These are phyloP conservation scores for Dryas integrifolia DNA, from an alignment of 331 rosid genomes.

Conservation along the genomic window DNA sequence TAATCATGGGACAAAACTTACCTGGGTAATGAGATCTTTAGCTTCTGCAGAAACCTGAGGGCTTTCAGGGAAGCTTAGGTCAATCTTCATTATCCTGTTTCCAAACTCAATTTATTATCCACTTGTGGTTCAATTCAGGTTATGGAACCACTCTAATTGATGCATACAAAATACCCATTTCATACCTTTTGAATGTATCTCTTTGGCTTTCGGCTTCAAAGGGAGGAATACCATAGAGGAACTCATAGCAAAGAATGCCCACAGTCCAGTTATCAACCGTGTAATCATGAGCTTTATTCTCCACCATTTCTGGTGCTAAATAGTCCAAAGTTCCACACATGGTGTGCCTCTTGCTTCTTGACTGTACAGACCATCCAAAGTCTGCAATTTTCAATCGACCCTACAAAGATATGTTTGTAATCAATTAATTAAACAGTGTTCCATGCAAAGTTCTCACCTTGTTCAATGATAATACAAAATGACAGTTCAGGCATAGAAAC, in stretches of 20 bases:
- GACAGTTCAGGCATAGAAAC: background rate
- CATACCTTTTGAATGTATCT: slow-evolving; percentile 75
- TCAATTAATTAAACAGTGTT: background rate
- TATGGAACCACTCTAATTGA: background rate
- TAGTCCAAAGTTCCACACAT: slow-evolving; percentile 97
- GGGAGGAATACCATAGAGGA: slow-evolving; percentile 83
- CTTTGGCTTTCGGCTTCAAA: slow-evolving; percentile 87
- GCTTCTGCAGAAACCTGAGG: slow-evolving; percentile 69
- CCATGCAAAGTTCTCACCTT: background rate
- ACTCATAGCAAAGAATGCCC: slow-evolving; percentile 84
- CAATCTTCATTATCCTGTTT: slow-evolving; percentile 65
- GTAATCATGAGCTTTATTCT: slow-evolving; percentile 73
- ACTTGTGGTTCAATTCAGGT: background rate
- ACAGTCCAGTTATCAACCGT: slow-evolving; percentile 91
- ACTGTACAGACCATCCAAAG: slow-evolving; percentile 96
- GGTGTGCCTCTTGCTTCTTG: slow-evolving; percentile 67
- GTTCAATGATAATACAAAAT: background rate
- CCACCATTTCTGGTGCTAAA: slow-evolving; percentile 92
- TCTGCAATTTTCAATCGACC: slow-evolving; percentile 92
- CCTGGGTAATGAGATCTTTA: slow-evolving; percentile 61
- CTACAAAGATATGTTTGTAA: slow-evolving; percentile 22
- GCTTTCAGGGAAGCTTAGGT: slow-evolving; percentile 57
- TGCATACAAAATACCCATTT: background rate
- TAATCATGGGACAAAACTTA: slow-evolving; percentile 24
- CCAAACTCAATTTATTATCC: slow-evolving; percentile 3